phyloP scores from a whole-genome alignment of 2,329 filamentous ascomycete genomes.

The Ophiostoma pallidulum region DNA sequence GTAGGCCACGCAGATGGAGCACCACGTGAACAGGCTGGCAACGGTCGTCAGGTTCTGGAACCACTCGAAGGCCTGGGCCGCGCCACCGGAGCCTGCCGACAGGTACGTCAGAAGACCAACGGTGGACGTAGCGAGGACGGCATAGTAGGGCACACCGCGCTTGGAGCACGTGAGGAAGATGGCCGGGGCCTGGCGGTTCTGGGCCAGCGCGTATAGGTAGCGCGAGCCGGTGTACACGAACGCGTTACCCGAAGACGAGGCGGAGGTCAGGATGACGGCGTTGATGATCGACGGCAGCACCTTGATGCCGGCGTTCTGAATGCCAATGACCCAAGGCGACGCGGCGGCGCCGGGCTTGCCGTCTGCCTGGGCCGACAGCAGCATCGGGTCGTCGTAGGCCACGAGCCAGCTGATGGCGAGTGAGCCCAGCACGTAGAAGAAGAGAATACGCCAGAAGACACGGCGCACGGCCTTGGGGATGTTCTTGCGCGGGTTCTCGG shows the following conservation, averaged over 20 bases:
- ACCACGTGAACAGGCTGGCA: slow-evolving; percentile 60
- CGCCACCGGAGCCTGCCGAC: slow-evolving; percentile 53
- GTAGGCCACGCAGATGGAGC: slow-evolving; percentile 58
- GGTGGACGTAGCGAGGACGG: slow-evolving; percentile 35
- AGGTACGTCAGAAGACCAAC: slow-evolving; percentile 62
- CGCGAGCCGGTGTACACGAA: slow-evolving; percentile 51
- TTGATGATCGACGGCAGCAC: slow-evolving; percentile 55
- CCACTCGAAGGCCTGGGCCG: slow-evolving; percentile 30
- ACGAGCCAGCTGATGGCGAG: slow-evolving; percentile 53
- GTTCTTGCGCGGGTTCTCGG: slow-evolving; percentile 52
- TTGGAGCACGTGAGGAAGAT: slow-evolving; percentile 49
- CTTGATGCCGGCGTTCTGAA: slow-evolving; percentile 54
- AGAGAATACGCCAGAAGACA: slow-evolving; percentile 51
- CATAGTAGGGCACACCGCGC: slow-evolving; percentile 35
- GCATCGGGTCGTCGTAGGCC: slow-evolving; percentile 53
- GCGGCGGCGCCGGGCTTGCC: slow-evolving; percentile 39
- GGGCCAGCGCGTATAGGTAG: slow-evolving; percentile 50
- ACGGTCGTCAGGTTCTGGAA: slow-evolving; percentile 43
- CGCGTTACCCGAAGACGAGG: slow-evolving; percentile 50
- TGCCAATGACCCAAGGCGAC: slow-evolving; percentile 58
- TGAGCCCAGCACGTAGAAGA: slow-evolving; percentile 56
- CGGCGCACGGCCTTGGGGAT: slow-evolving; percentile 56
- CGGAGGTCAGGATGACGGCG: slow-evolving; percentile 50
- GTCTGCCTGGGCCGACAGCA: slow-evolving; percentile 33
- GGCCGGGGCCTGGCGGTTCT: slow-evolving; percentile 49